These are phyloP conservation scores for Clonostachys rhizophaga DNA, from an alignment of 2,329 filamentous ascomycete genomes.

Conservation along the genomic window DNA sequence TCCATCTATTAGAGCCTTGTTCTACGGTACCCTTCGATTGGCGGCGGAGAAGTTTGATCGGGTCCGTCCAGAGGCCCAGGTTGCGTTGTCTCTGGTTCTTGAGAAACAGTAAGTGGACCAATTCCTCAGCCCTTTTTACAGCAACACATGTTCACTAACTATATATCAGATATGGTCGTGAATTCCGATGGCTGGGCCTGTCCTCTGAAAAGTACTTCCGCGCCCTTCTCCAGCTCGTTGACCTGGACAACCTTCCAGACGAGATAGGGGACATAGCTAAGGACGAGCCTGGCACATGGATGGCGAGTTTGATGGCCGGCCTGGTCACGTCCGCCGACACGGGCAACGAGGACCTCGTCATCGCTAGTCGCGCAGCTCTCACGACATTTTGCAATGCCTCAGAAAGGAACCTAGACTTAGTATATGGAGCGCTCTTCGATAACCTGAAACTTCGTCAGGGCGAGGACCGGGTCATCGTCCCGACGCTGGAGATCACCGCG, in stretches of 20 bases:
- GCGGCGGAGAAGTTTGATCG: constrained; percentile 88
- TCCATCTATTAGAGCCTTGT: constrained; percentile 29
- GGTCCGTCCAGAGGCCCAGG: constrained; percentile 65
- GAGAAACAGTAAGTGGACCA: constrained; percentile 13
- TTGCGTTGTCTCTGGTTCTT: constrained; percentile 41
- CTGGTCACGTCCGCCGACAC: constrained; percentile 70
- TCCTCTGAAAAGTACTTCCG: constrained; percentile 59
- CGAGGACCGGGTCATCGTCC: constrained; percentile 68
- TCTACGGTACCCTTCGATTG: constrained; percentile 57
- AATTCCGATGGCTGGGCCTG: constrained; percentile 35
- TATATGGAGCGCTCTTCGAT: constrained; percentile 45
- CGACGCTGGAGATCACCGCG: constrained; percentile 70
- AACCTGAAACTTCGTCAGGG: constrained; percentile 49
- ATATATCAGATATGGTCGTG: constrained; percentile 19
- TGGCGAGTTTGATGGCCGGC: constrained; percentile 56
- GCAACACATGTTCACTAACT: constrained; percentile 10
- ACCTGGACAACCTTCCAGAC: constrained; percentile 24
- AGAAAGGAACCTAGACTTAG: constrained; percentile 28
- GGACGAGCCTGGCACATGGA: constrained; percentile 29
- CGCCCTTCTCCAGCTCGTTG: constrained; percentile 43
- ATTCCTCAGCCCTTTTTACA: neutral
- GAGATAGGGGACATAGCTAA: constrained; percentile 26
- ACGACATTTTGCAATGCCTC: constrained; percentile 44
- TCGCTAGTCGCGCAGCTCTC: constrained; percentile 63
- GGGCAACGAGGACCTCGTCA: constrained; percentile 72